phyloP scores from a whole-genome alignment of 139 green algal species.

The Trebouxia sp. region DNA sequence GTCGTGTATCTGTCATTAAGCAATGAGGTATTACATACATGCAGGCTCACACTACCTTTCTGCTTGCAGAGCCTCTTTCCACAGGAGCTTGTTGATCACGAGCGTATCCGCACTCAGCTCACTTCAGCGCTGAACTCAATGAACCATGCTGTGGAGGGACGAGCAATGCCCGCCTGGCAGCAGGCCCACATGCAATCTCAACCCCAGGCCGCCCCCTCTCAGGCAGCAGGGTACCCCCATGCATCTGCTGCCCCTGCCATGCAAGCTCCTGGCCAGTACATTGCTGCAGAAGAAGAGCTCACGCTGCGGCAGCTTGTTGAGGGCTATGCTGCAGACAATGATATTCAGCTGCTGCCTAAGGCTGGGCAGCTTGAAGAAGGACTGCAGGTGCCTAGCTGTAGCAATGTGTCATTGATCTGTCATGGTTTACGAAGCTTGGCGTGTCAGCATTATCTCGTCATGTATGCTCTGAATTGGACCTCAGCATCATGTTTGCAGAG shows the following conservation, averaged over 20 bases:
- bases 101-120: slow-evolving; percentile 77
- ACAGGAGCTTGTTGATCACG: slow-evolving; percentile 69
- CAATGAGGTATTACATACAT: no score
- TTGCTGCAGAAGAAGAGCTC: slow-evolving; percentile 39
- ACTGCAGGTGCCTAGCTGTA: slow-evolving; percentile 62
- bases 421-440: not conserved
- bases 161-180: not conserved
- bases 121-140: slow-evolving; percentile 86
- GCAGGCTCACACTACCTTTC: no score
- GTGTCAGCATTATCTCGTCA: no score
- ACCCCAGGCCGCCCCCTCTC: not conserved
- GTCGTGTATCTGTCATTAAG: no score
- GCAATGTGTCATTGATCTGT: not conserved
- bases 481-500: not conserved
- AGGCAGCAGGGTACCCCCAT: not conserved
- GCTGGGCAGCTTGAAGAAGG: slow-evolving; percentile 79
- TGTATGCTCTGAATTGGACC: not conserved
- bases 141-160: slow-evolving; percentile 64
- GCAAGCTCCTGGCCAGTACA: not conserved
- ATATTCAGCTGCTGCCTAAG: slow-evolving; percentile 90
- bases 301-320: slow-evolving; percentile 79
- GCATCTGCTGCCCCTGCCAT: not conserved
- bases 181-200: slow-evolving; percentile 14
- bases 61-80: slow-evolving; percentile 41
- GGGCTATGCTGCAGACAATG: slow-evolving; percentile 80